Conservation (phyloP, 176 grass and related monocot species). For the Aegilops tauschii region DNA sequence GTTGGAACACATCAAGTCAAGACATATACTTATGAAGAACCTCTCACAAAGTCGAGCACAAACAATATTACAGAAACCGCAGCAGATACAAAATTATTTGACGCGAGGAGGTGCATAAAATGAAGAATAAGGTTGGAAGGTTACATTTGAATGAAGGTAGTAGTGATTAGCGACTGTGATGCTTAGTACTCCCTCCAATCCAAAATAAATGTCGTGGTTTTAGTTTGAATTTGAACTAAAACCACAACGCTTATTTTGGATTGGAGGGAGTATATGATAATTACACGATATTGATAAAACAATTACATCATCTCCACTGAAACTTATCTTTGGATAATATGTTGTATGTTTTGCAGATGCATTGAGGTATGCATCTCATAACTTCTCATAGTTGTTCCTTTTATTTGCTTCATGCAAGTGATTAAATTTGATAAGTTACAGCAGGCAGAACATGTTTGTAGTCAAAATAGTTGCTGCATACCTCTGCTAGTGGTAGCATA, state of each 20-base stretch:
- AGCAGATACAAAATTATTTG: neutral
- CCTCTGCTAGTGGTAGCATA: constrained; percentile 93
- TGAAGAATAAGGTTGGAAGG: constrained; percentile 11
- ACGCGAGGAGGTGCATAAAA: neutral
- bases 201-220: too few relatives aligned
- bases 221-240: too few relatives aligned
- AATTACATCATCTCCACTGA: constrained; percentile 17
- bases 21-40: constrained; percentile 6
- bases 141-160: constrained; percentile 3
- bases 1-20: neutral
- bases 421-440: constrained; percentile 17
- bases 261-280: neutral
- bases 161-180: constrained; percentile 8
- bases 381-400: constrained; percentile 2
- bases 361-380: neutral
- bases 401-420: constrained; percentile 13
- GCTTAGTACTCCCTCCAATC: neutral
- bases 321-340: neutral
- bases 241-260: too few relatives aligned
- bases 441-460: neutral
- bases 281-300: neutral
- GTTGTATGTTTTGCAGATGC: constrained; percentile 14
- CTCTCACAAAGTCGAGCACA: neutral
- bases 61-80: constrained; percentile 23
- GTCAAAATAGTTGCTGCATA: constrained; percentile 28